Percentiles rank a stretch among this genome's conserved stretches.
Evolutionary conservation across 345 rosid genomes (phyloP).

Genomic region (Eucalyptus albens): DNA sequence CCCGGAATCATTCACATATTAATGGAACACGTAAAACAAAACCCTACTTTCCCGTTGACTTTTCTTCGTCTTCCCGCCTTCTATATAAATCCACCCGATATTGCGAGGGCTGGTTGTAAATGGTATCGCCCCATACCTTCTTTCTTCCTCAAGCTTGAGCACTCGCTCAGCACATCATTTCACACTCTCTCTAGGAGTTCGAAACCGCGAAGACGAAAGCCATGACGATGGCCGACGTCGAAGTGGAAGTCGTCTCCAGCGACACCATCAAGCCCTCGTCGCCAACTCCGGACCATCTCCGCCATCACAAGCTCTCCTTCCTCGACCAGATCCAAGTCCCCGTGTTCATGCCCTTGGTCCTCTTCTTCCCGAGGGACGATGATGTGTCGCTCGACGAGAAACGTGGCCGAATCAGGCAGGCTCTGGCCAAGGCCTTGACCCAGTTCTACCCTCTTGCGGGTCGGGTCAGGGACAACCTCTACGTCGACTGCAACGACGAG

Average conservation of each 20-base stretch:
- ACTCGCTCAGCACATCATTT: neutral
- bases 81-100: neutral
- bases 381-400: neutral
- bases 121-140: neutral
- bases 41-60: neutral
- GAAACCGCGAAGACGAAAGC: neutral
- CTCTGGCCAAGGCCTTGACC: neutral
- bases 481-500: slow-evolving; percentile 5
- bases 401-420: neutral
- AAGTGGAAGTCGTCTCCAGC: slow-evolving; percentile 3
- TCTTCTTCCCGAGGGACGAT: slow-evolving; percentile 1
- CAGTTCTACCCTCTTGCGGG: slow-evolving; percentile 10
- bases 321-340: slow-evolving; percentile 13
- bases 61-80: neutral
- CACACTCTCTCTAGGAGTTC: neutral
- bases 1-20: neutral
- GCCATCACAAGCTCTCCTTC: neutral
- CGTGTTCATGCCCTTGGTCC: slow-evolving; percentile 4
- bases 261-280: slow-evolving; percentile 8
- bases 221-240: neutral
- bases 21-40: neutral
- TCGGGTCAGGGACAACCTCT: neutral
- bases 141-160: neutral
- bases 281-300: slow-evolving; percentile 6
- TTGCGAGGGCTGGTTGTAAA: neutral